Conservation (phyloP, 805 yeast genomes). For the Teunomyces funiuensis region DNA sequence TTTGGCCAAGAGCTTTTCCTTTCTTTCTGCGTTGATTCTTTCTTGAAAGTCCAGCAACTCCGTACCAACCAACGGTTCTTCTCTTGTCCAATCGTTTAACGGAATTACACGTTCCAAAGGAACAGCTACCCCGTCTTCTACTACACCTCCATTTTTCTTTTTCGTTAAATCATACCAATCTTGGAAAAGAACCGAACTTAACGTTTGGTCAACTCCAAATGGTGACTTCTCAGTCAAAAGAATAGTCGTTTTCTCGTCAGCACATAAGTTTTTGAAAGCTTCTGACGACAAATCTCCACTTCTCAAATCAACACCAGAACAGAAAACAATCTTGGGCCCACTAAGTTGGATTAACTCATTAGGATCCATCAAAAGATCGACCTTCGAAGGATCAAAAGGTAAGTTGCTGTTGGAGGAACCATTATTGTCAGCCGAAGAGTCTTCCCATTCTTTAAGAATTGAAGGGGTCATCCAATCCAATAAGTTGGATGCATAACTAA, state of each 20-base stretch:
- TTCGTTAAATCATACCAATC: conserved; percentile 52
- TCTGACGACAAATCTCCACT: conserved; percentile 62
- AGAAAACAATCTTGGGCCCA: conserved; percentile 79
- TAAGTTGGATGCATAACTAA: conserved; percentile 84
- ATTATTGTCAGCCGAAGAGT: conserved; percentile 16
- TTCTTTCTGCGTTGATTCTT: conserved; percentile 46
- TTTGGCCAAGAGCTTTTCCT: conserved; percentile 40
- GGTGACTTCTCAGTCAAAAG: conserved; percentile 70
- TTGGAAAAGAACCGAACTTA: conserved; percentile 49
- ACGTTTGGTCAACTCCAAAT: conserved; percentile 35
- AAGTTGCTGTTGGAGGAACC: conserved; percentile 44
- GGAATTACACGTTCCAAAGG: conserved; percentile 46
- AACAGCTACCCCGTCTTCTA: conserved; percentile 64
- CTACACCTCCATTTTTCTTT: conserved; percentile 31
- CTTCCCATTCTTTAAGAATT: conserved; percentile 85
- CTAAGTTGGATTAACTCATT: conserved; percentile 52
- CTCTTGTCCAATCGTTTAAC: conserved; percentile 42
- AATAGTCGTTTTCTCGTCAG: conserved; percentile 64
- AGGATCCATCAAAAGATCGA: conserved; percentile 55
- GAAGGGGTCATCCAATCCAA: conserved; percentile 93
- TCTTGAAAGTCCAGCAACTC: conserved; percentile 52
- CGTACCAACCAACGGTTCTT: conserved; percentile 49
- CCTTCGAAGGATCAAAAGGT: conserved; percentile 75
- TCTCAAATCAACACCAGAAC: conserved; percentile 65
- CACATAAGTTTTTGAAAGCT: conserved; percentile 55